Evolutionary conservation across 169 alveolate species (phyloP).

Genomic region (Plasmodium ovale): DNA sequence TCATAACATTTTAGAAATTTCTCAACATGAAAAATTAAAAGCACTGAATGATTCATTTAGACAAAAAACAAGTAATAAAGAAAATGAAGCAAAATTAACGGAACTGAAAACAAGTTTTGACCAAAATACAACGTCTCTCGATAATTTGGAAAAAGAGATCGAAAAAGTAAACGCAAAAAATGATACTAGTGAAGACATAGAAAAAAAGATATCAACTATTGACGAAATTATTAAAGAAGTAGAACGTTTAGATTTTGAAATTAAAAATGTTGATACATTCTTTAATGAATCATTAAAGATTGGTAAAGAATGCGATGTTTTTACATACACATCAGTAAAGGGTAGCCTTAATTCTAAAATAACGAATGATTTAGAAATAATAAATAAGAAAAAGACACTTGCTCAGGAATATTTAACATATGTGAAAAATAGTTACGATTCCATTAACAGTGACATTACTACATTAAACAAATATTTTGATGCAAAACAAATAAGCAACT

Average conservation of each 20-base stretch:
- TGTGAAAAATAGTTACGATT: background rate
- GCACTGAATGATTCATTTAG: background rate
- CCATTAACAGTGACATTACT: background rate
- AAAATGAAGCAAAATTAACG: background rate
- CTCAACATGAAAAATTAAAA: background rate
- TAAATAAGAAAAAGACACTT: background rate
- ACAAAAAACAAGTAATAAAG: background rate
- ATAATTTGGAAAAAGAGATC: background rate
- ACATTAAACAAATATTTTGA: background rate
- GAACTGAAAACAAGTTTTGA: background rate
- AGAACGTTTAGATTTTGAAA: background rate
- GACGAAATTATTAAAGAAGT: background rate
- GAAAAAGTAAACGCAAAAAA: background rate
- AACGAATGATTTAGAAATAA: background rate
- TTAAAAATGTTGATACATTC: background rate
- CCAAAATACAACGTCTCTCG: background rate
- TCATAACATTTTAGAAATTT: background rate
- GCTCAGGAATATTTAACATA: background rate
- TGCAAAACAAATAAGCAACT: background rate
- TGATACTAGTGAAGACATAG: background rate
- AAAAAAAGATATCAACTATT: background rate
- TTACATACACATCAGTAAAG: background rate
- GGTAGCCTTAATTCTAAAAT: constrained; percentile 6
- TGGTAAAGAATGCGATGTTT: background rate
- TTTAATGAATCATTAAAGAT: background rate